Percentiles rank a stretch among this genome's conserved stretches.
These are phyloP conservation scores for Kwoniella europaea DNA, from an alignment of 768 basidiomycete species.

Conservation along the genomic window DNA sequence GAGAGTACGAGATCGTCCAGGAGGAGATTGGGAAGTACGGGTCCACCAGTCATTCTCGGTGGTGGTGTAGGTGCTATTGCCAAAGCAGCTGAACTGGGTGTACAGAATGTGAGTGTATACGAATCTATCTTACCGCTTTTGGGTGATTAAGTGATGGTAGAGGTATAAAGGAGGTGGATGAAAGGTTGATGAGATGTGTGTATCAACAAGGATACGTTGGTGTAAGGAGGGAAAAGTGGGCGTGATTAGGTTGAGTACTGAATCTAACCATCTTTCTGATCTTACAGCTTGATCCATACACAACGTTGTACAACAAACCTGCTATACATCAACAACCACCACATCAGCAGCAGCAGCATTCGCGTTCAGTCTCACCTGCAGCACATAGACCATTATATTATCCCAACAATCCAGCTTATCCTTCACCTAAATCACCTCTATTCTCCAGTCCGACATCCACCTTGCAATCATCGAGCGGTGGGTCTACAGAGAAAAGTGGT, in stretches of 20 bases:
- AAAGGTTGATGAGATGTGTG: slow-evolving; percentile 1
- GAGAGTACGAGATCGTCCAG: slow-evolving; percentile 22
- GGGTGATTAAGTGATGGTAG: background rate
- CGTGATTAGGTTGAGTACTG: background rate
- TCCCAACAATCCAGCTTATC: slow-evolving; percentile 17
- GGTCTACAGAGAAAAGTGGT: background rate
- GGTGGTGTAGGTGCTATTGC: slow-evolving; percentile 37
- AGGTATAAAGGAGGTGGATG: slow-evolving; percentile 8
- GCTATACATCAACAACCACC: slow-evolving; percentile 5
- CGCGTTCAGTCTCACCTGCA: slow-evolving; percentile 15
- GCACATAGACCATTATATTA: slow-evolving; percentile 13
- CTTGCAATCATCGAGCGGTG: slow-evolving; percentile 8
- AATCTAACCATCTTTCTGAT: background rate
- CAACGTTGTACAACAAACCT: slow-evolving; percentile 20
- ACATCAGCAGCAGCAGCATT: background rate
- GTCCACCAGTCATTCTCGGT: slow-evolving; percentile 32
- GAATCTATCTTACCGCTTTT: background rate
- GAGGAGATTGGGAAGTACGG: slow-evolving; percentile 31
- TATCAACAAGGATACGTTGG: slow-evolving; percentile 7
- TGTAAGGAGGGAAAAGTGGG: background rate
- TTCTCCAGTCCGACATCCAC: slow-evolving; percentile 17
- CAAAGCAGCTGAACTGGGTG: slow-evolving; percentile 16
- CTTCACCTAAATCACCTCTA: slow-evolving; percentile 26
- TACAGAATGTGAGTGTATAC: slow-evolving; percentile 19
- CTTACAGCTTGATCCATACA: slow-evolving; percentile 20